Percentiles rank a stretch among this genome's conserved stretches.
Evolutionary conservation across 2,329 filamentous ascomycete species (phyloP).

Genomic region (Fusarium armeniacum): DNA sequence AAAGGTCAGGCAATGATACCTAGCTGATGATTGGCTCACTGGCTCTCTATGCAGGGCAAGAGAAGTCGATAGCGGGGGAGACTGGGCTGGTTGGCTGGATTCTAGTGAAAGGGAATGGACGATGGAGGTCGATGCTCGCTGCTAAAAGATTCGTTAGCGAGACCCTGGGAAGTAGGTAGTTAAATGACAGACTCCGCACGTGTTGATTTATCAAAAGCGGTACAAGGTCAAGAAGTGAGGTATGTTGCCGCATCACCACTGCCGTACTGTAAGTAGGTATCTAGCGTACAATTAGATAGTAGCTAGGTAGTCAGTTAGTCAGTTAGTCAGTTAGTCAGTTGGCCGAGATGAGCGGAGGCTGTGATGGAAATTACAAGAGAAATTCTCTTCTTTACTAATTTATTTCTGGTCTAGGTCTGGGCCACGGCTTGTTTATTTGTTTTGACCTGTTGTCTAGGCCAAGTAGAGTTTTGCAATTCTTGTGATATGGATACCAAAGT

Average conservation of each 20-base stretch:
- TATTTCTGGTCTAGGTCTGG: not conserved
- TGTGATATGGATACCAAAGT: constrained; percentile 15
- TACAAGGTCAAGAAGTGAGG: constrained; percentile 4
- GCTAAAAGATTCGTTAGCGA: constrained; percentile 19
- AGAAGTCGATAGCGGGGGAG: constrained; percentile 28
- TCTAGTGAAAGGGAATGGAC: constrained; percentile 18
- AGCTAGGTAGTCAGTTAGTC: not conserved
- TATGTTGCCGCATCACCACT: constrained; percentile 30
- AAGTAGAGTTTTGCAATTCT: constrained; percentile 22
- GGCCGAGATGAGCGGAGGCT: constrained; percentile 11
- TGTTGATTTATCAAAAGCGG: constrained; percentile 26
- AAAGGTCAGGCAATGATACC: constrained; percentile 14
- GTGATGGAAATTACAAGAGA: constrained; percentile 9
- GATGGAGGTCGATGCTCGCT: constrained; percentile 16
- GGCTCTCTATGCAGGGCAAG: constrained; percentile 24
- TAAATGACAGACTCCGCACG: constrained; percentile 17
- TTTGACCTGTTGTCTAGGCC: not conserved
- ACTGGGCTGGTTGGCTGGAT: constrained; percentile 12
- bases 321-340: constrained; percentile 21
- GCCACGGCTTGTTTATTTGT: constrained; percentile 3
- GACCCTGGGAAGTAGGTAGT: constrained; percentile 24
- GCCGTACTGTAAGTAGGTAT: not conserved
- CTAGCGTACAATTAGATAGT: not conserved
- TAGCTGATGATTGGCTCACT: constrained; percentile 29
- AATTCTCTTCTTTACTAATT: constrained; percentile 1